Evolutionary conservation across 495 filamentous ascomycete genomes (phyloP), one percentile per base, ranked within the genome.

Genomic region (Penicillium argentinense): DNA sequence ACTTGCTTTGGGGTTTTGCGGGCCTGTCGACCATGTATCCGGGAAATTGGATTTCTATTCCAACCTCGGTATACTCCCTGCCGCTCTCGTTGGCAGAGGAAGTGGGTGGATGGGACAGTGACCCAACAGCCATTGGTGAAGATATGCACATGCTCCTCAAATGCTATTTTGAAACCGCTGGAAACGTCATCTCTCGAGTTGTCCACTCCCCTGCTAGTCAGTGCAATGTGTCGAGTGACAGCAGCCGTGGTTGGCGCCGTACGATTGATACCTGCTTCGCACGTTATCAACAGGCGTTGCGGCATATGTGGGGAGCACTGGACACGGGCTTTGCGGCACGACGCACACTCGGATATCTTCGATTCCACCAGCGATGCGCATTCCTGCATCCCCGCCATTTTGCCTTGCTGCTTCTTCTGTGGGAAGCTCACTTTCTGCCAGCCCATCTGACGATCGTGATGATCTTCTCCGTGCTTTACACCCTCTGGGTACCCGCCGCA

Each of bases 71-170:
- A 16, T 87, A 87, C 57, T 86, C 84, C 13, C 57, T 86, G 2
- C 77, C 84, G 0, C 73, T 87, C 13, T 64, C 74, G 16, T 59
- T 87, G 24, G 81, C 79, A 24, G 79, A 85, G 53, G 67, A 71
- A 16, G 83, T 85, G 14, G 79, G 80, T 6, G 82, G 82, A 21
- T 86, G 81, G 82, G 82, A 85, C 51, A 80, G 77, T 49, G 81
- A 79, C 45, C 72, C 79, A 4, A 81, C 82, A 27, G 81, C 83
- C 11, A 86, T 87, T 46, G 84, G 84, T 38, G 84, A 87, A 57
- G 84, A 87, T 53, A 65, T 87, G 59, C 84, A 87, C 64, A 87
- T 87, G 84, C 81, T 85, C 46, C 67, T 86, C 39, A 86, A 87
- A 64, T 87, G 83, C 67, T 87, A 86, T 65, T 86, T 86, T 43